A percentile compares a stretch with the other conserved stretches of the same genome.
Conservation (phyloP, 495 filamentous ascomycete genomes). For the Penicillium diatomitis region DNA sequence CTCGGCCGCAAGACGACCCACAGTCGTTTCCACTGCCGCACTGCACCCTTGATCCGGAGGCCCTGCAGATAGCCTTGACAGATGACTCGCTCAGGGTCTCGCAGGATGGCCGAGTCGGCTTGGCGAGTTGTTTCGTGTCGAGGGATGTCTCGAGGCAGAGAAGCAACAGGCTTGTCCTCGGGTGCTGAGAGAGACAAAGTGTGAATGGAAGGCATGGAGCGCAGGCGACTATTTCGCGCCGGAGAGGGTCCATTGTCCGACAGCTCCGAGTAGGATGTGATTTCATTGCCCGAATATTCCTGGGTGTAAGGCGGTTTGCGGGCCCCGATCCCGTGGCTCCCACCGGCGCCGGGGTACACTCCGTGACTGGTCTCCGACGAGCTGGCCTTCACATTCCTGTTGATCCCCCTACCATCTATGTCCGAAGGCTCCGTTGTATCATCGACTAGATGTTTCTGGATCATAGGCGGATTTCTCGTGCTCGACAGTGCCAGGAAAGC, state of each 20-base stretch:
- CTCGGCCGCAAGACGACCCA: slow-evolving; percentile 90
- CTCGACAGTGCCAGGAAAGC: slow-evolving; percentile 53
- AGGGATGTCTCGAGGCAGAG: slow-evolving; percentile 43
- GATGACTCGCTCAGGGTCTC: slow-evolving; percentile 66
- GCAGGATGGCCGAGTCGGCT: slow-evolving; percentile 44
- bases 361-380: slow-evolving; percentile 35
- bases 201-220: slow-evolving; percentile 27
- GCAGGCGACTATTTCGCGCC: slow-evolving; percentile 18
- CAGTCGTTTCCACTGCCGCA: slow-evolving; percentile 87
- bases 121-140: no score
- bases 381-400: slow-evolving; percentile 21
- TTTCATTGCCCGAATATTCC: slow-evolving; percentile 82
- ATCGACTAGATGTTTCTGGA: slow-evolving; percentile 29
- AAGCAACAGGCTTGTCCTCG: slow-evolving; percentile 15
- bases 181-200: slow-evolving; percentile 23
- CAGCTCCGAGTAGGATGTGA: slow-evolving; percentile 83
- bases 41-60: slow-evolving; percentile 74
- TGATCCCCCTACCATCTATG: slow-evolving; percentile 15
- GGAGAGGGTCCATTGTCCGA: slow-evolving; percentile 51
- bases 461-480: slow-evolving; percentile 26
- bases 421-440: slow-evolving; percentile 42
- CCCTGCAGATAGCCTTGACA: slow-evolving; percentile 88
- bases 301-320: slow-evolving; percentile 43
- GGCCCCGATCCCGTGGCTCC: not conserved
- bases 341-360: slow-evolving; percentile 17